These are phyloP conservation scores for Tolypocladium amazonense DNA, from an alignment of 2,329 filamentous ascomycete genomes.

Conservation along the genomic window DNA sequence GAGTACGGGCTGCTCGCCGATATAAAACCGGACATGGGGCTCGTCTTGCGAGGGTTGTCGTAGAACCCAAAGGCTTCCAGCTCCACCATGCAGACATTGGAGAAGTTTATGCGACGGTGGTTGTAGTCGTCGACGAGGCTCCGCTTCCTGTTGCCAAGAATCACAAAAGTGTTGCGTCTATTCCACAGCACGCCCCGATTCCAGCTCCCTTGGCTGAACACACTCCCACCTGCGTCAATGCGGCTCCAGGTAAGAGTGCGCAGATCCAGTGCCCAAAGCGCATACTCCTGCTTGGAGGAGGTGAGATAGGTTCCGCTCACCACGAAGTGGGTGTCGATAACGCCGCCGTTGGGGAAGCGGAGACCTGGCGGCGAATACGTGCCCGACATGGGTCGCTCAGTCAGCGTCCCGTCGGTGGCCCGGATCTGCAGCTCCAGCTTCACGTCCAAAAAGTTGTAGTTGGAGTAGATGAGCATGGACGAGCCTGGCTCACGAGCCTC, in stretches of 20 bases:
- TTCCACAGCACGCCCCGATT: conserved; percentile 92
- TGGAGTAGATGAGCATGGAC: conserved; percentile 94
- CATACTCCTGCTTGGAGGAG: conserved; percentile 96
- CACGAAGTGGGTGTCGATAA: conserved; percentile 93
- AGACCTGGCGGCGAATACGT: conserved; percentile 82
- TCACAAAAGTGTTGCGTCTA: conserved; percentile 87
- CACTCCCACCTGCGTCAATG: conserved; percentile 87
- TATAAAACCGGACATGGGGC: conserved; percentile 71
- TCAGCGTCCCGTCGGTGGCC: conserved; percentile 69
- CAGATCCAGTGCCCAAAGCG: conserved; percentile 88
- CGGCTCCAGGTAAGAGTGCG: conserved; percentile 85
- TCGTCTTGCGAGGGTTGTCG: conserved; percentile 76
- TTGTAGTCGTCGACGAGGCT: conserved; percentile 97
- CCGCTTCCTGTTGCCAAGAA: conserved; percentile 85
- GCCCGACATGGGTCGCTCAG: conserved; percentile 82
- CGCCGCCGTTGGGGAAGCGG: conserved; percentile 88
- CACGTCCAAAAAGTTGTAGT: conserved; percentile 97
- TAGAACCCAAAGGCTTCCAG: conserved; percentile 95
- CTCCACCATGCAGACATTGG: conserved; percentile 93
- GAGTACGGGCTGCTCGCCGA: conserved; percentile 68
- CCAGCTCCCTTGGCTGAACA: conserved; percentile 97
- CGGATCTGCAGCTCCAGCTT: conserved; percentile 90
- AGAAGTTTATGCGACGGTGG: conserved; percentile 93
- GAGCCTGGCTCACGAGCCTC: conserved; percentile 47
- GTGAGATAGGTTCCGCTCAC: conserved; percentile 96